Base-by-base conservation (phyloP, 768 basidiomycete genomes). In the Tylopilus cervinicoccineus region DNA sequence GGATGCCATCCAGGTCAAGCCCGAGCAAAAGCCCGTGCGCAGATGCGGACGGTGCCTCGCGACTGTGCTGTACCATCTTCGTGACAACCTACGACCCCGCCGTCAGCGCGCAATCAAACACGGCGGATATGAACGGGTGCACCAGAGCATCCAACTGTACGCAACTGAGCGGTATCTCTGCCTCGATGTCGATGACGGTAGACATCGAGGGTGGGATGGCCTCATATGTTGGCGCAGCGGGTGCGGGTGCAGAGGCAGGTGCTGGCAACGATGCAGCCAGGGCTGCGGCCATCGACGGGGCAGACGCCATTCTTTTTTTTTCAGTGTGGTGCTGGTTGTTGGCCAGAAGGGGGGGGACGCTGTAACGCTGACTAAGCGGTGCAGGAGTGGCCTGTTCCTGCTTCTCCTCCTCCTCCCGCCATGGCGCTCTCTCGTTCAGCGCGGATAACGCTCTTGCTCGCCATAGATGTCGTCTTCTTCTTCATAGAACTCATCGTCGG, bases 141-240 rank as follows among this genome's bases (percentile, higher is more conserved):
- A 93, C 93, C 76, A 95, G 70, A 32, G 84, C 91, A 69, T 93
- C 92, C 7, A 97, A 69, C 68, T 93, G 88, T 13, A 96, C 88
- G 49, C 68, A 73, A 38, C 78, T 82, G 45, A 95, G 70, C 11
- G 88, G 80, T 59, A 93, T 90, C 56, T 89, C 85, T 37, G 85
- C 93, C 72, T 96, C 93, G 55, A 93, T 87, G 70, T 97, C 94
- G 64, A 97, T 84, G 44, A 84, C 85, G 65, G 89, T 93, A 38
- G 92, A 81, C 88, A 95, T 91, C 53, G 91, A 88, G 5, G 92
- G 80, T 16, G 94, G 94, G 52, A 96, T 90, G 37, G 84, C 84
- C 69, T 93, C 91, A 70, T 89, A 84, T 23, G 76, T 80, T 16
- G 86, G 83, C 10, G 80, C 78, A 50, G 76, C 76, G 14, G 86